Evolutionary conservation across 208 protist genomes (phyloP).

Genomic region (Endotrypanum monterogeii): DNA sequence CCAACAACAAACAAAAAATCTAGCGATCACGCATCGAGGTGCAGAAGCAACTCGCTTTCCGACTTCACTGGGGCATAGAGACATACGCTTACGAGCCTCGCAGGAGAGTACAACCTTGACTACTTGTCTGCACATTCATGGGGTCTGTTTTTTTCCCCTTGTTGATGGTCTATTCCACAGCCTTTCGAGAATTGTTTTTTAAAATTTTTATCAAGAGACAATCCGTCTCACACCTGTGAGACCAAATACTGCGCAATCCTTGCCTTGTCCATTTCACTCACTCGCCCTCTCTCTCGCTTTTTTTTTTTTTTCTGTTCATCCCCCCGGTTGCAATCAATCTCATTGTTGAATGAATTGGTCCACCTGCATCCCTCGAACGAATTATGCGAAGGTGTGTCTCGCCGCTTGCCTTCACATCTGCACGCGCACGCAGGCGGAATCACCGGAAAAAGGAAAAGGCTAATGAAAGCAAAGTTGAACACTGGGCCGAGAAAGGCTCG

Average conservation of each 20-base stretch:
- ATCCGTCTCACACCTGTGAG: no score
- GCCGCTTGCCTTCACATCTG: not conserved
- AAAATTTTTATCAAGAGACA: not conserved
- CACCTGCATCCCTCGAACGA: not conserved
- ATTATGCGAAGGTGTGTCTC: not conserved
- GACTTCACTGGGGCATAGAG: no score
- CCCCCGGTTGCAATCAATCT: not conserved
- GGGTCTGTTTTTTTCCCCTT: no score
- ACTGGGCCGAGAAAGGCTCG: slow-evolving; percentile 14
- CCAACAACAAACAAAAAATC: no score
- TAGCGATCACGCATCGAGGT: no score
- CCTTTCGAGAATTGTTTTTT: not conserved
- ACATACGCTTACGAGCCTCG: not conserved
- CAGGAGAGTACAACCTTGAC: not conserved
- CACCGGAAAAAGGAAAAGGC: not conserved
- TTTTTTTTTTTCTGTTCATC: not conserved
- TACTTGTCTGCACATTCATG: not conserved
- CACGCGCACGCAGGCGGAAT: not conserved
- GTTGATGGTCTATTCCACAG: no score
- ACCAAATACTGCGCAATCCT: not conserved
- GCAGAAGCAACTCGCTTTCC: no score
- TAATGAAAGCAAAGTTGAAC: not conserved
- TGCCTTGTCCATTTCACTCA: no score
- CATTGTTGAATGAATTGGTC: not conserved
- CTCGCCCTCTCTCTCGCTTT: no score